Evolutionary conservation across 2,329 filamentous ascomycete genomes (phyloP).

Genomic region (Fusarium beomiforme): DNA sequence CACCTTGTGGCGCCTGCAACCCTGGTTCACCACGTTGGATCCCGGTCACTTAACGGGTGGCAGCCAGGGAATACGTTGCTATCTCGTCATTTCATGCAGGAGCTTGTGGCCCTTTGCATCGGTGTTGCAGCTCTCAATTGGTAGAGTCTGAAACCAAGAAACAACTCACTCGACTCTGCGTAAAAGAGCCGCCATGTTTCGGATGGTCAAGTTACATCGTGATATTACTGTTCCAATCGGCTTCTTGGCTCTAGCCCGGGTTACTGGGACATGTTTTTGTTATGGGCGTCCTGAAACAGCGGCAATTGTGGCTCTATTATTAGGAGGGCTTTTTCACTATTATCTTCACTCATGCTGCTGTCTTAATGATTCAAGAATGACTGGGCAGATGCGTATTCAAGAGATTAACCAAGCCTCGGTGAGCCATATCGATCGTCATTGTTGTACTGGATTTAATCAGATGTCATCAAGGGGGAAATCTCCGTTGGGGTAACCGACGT

Average conservation of each 20-base stretch:
- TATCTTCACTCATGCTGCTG: background rate
- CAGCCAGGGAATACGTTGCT: slow-evolving; percentile 6
- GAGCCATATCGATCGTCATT: background rate
- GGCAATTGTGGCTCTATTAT: background rate
- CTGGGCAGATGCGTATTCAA: background rate
- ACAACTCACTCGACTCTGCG: slow-evolving; percentile 4
- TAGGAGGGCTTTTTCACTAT: background rate
- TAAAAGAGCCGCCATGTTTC: background rate
- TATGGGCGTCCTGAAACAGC: background rate
- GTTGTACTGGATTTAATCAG: too few species aligned
- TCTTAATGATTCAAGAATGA: background rate
- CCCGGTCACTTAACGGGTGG: slow-evolving; percentile 5
- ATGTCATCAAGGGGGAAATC: background rate
- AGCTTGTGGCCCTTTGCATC: slow-evolving; percentile 21
- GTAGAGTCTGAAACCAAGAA: slow-evolving; percentile 4
- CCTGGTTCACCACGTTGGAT: slow-evolving; percentile 26
- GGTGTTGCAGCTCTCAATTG: slow-evolving; percentile 10
- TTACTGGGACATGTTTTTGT: slow-evolving; percentile 10
- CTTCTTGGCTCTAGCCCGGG: slow-evolving; percentile 5
- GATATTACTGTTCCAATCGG: slow-evolving; percentile 7
- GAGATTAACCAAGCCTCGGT: background rate
- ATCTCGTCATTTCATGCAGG: slow-evolving; percentile 36
- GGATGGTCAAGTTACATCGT: slow-evolving; percentile 19
- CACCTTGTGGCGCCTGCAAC: slow-evolving; percentile 19
- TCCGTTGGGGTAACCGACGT: background rate